Conservation (phyloP, 2,329 filamentous ascomycete genomes). For the Lasiodiplodia theobromae region DNA sequence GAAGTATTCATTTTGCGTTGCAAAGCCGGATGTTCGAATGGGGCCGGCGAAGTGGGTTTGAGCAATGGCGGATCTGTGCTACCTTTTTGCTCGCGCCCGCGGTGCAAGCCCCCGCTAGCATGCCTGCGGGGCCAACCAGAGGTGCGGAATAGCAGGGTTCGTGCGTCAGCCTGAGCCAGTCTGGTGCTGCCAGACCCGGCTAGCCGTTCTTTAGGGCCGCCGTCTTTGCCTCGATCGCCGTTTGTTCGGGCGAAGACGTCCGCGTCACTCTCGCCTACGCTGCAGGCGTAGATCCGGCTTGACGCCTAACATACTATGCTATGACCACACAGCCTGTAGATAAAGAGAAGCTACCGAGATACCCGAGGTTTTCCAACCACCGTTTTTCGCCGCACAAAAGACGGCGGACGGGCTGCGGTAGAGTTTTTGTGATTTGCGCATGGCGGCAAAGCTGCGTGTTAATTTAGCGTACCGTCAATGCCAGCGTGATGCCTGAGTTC, state of each 20-base stretch:
- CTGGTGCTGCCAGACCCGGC: not conserved
- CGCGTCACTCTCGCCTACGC: not conserved
- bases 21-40: not conserved
- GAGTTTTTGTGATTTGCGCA: not conserved
- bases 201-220: not conserved
- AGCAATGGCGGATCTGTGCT: not conserved
- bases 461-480: no score
- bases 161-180: not conserved
- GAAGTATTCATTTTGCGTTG: conserved; percentile 1
- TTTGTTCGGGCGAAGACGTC: not conserved
- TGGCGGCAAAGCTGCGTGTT: not conserved
- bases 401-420: no score
- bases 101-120: conserved; percentile 20
- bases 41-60: not conserved
- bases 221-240: not conserved
- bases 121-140: conserved; percentile 6
- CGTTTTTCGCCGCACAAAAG: no score
- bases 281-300: not conserved
- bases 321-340: not conserved
- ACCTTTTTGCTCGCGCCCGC: conserved; percentile 17
- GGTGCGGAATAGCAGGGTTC: conserved; percentile 2
- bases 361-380: no score
- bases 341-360: not conserved
- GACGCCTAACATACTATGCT: not conserved
- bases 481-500: no score